A percentile compares a stretch with the other conserved stretches of the same genome.
Conservation (phyloP, 768 basidiomycete species). For the Naganishia kalamii region DNA sequence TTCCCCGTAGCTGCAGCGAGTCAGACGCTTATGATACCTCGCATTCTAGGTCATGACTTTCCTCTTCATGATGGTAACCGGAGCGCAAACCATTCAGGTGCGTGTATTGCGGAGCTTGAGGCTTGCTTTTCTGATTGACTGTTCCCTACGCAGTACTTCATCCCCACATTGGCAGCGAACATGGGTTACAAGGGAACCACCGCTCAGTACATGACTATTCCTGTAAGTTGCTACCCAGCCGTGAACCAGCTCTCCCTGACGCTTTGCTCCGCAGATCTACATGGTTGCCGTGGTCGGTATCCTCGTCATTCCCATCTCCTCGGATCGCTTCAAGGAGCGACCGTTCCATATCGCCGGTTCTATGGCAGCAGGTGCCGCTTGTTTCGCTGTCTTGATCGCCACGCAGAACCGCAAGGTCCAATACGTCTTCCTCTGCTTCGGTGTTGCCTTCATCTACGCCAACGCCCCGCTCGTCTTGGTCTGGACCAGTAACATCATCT, state of each 20-base stretch:
- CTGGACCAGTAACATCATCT: constrained; percentile 46
- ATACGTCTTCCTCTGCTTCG: constrained; percentile 47
- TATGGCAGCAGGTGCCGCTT: constrained; percentile 29
- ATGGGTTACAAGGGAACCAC: constrained; percentile 40
- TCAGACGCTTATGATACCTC: constrained; percentile 1
- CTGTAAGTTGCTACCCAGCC: constrained; percentile 31
- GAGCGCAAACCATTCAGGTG: constrained; percentile 43
- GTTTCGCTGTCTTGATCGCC: constrained; percentile 38
- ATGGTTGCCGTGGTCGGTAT: constrained; percentile 30
- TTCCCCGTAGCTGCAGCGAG: too few relatives aligned
- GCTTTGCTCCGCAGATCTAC: constrained; percentile 16
- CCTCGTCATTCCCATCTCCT: constrained; percentile 37
- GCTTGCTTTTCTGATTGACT: background rate
- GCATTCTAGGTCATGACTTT: constrained; percentile 34
- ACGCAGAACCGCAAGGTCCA: constrained; percentile 31
- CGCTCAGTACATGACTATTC: constrained; percentile 46
- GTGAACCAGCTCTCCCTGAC: constrained; percentile 24
- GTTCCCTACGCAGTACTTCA: constrained; percentile 34
- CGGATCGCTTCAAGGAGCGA: constrained; percentile 43
- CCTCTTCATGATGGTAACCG: constrained; percentile 44
- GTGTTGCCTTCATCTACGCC: constrained; percentile 43
- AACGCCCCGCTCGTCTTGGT: constrained; percentile 37
- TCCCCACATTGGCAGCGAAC: constrained; percentile 34
- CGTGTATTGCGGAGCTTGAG: constrained; percentile 34
- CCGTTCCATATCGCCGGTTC: constrained; percentile 35